Base-by-base conservation (phyloP, 176 grass and related monocot genomes). In the Oryza glaberrima region DNA sequence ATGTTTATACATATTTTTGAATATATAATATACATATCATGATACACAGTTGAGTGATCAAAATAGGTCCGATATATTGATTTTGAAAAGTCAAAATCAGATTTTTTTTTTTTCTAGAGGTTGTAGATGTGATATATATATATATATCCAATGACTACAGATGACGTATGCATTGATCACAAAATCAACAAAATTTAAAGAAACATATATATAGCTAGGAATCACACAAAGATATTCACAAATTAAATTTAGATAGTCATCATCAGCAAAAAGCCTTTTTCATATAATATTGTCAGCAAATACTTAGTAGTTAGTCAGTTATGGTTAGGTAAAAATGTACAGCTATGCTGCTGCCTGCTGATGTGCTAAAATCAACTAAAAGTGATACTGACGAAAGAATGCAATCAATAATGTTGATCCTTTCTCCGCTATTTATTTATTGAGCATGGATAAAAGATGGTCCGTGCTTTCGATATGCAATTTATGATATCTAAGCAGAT, bases 321-420 rank as follows among this genome's bases (percentile, higher is more conserved):
- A 44, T 20, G 22, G 52, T 77, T 72, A 85, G 11, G 44, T 72
- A 46, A 76, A 81, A 77, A 81, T 40, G 38, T 40, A 40, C 23
- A 74, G 70, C 81, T 66, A 70, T 10, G 22, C 16, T 85, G 22
- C 35, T 67, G 45, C 17, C 16, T 85, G 22, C 35, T 67, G 45
- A 82, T 73, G 79, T 58, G 14, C 30, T 77, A 67, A 47, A 72
- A 85, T 60, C 32, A 74, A 58, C 67, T 78, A 83, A 86, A 76
- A 78, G 83, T 28, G 79, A 49, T 6, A 20, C 46, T 22, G 74
- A 86, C 58, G 72, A 71, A 88, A 63, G 45, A 52, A 83, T 58
- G 35, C 35, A 68, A 82, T 72, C 67, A 72, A 68, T 9, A 72
- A 68, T 9, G 19, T 11, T 66, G 73, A 56, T 82, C 76, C 51